Evolutionary conservation across 768 basidiomycete genomes (phyloP).

Genomic region (Calocybe gangraenosa): DNA sequence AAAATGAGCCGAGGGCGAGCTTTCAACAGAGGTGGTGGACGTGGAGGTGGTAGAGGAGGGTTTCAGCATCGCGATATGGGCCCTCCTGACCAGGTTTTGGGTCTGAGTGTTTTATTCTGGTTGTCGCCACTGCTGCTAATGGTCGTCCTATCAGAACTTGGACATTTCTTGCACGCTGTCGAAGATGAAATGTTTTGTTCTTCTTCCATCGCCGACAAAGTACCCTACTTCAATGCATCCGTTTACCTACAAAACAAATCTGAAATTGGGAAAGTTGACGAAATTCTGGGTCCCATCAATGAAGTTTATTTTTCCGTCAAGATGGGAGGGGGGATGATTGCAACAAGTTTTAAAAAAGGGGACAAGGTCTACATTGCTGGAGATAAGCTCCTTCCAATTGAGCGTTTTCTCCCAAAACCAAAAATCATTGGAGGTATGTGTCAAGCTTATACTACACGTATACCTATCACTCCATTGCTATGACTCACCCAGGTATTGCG

Average conservation of each 20-base stretch:
- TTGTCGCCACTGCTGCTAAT: constrained; percentile 8
- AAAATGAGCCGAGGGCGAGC: constrained; percentile 33
- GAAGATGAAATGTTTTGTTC: constrained; percentile 98
- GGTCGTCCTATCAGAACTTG: constrained; percentile 64
- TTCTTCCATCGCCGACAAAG: constrained; percentile 80
- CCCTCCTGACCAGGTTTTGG: constrained; percentile 77
- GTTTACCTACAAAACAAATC: constrained; percentile 98
- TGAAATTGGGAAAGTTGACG: constrained; percentile 94
- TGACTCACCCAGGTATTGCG: constrained; percentile 35
- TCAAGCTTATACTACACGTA: constrained; percentile 10
- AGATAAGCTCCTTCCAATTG: constrained; percentile 96
- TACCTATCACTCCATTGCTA: background rate
- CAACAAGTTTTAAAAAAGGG: constrained; percentile 92
- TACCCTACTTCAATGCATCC: constrained; percentile 98
- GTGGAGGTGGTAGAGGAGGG: constrained; percentile 68
- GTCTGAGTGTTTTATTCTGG: constrained; percentile 32
- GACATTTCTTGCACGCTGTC: constrained; percentile 89
- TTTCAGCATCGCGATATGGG: constrained; percentile 70
- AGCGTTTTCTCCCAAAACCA: constrained; percentile 95
- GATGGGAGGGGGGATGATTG: constrained; percentile 95
- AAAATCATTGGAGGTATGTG: constrained; percentile 67
- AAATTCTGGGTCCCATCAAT: constrained; percentile 99
- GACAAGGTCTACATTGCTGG: constrained; percentile 97
- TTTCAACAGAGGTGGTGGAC: constrained; percentile 53
- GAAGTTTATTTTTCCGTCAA: constrained; percentile 98